phyloP scores from a whole-genome alignment of 768 basidiomycete genomes.

The Chalciporus chontae region DNA sequence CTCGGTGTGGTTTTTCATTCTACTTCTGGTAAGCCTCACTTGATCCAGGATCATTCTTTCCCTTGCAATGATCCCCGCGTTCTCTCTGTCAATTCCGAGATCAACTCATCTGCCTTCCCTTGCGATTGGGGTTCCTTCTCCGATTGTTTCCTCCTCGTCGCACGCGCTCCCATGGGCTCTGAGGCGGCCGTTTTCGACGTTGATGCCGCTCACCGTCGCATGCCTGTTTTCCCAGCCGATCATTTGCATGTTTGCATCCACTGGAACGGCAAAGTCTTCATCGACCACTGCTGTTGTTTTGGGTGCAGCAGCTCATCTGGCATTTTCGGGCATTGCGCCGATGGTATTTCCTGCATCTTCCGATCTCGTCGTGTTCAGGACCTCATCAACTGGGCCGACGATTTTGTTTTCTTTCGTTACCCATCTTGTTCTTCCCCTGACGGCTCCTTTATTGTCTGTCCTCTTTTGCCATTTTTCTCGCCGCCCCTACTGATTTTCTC shows the following conservation, averaged over 20 bases:
- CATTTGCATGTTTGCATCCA: neutral
- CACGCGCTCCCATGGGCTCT: slow-evolving; percentile 30
- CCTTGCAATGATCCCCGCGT: slow-evolving; percentile 9
- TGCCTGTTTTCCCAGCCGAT: slow-evolving; percentile 30
- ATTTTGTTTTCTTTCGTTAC: slow-evolving; percentile 17
- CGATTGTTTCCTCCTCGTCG: slow-evolving; percentile 21
- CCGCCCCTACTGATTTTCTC: too few species aligned
- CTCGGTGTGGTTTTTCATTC: slow-evolving; percentile 39
- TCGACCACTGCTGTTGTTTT: slow-evolving; percentile 16
- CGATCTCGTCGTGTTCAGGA: slow-evolving; percentile 10
- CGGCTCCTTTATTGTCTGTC: too few species aligned
- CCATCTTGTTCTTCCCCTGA: neutral
- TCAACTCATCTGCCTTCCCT: slow-evolving; percentile 23
- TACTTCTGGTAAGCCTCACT: slow-evolving; percentile 15
- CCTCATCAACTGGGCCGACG: slow-evolving; percentile 36
- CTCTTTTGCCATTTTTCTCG: too few species aligned
- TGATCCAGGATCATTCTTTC: slow-evolving; percentile 33
- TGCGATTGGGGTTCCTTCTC: slow-evolving; percentile 35
- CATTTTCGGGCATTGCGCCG: slow-evolving; percentile 30
- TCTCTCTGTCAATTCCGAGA: slow-evolving; percentile 25
- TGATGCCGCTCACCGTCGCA: slow-evolving; percentile 33
- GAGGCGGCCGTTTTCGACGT: slow-evolving; percentile 38
- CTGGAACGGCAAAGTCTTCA: neutral
- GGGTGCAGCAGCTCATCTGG: slow-evolving; percentile 25
- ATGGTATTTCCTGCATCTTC: slow-evolving; percentile 28